Conservation (phyloP, 441 rosid genomes). For the Erysimum pusillum region DNA sequence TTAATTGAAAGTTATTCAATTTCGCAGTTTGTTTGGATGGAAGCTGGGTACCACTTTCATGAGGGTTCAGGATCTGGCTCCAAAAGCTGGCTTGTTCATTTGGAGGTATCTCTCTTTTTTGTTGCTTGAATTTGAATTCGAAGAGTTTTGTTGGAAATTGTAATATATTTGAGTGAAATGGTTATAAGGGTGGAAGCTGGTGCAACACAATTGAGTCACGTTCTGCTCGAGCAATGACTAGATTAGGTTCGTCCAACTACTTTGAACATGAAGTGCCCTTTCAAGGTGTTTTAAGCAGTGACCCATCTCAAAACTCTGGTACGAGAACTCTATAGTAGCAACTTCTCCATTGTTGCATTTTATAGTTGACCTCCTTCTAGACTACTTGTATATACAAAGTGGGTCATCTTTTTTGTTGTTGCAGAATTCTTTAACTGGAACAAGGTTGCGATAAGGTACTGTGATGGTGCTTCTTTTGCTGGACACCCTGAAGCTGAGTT, state of each 20-base stretch:
- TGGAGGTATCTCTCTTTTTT: constrained; percentile 61
- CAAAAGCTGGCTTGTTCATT: constrained; percentile 76
- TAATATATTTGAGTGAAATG: constrained; percentile 11
- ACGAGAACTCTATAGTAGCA: background rate
- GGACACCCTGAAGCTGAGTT: constrained; percentile 85
- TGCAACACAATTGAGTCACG: constrained; percentile 71
- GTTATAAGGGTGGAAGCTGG: constrained; percentile 90
- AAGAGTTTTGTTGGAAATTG: constrained; percentile 1
- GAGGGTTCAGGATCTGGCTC: constrained; percentile 86
- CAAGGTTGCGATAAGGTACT: constrained; percentile 78
- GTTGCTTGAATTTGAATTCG: background rate
- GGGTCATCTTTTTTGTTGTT: background rate
- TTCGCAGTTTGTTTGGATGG: constrained; percentile 88
- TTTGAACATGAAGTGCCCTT: constrained; percentile 68
- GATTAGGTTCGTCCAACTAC: constrained; percentile 77
- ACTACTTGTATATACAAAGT: background rate
- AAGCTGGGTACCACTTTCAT: constrained; percentile 77
- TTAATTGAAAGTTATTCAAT: background rate
- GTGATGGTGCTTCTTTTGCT: constrained; percentile 95
- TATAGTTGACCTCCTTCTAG: background rate
- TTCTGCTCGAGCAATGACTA: constrained; percentile 60
- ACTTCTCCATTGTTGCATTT: constrained; percentile 3
- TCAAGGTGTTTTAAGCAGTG: constrained; percentile 72
- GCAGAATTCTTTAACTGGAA: constrained; percentile 96
- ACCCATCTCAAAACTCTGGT: constrained; percentile 86